These are phyloP conservation scores for Deuterostichococcus epilithicus DNA, from an alignment of 139 green algal genomes.

Conservation along the genomic window DNA sequence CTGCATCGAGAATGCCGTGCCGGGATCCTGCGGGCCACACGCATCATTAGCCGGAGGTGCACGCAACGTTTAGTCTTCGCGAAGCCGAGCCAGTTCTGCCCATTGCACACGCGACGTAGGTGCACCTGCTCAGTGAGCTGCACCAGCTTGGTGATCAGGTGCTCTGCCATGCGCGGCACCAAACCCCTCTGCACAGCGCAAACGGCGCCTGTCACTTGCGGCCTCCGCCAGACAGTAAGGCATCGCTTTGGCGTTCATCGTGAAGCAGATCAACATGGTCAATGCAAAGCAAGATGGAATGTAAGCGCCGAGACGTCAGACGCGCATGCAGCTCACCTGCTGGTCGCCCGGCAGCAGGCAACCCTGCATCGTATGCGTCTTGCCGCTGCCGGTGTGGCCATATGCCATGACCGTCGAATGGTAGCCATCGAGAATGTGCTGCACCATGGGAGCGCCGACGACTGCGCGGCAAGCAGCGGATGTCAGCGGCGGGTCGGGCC, in stretches of 20 bases:
- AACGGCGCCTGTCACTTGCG: no score
- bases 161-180: neutral
- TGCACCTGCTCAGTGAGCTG: neutral
- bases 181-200: neutral
- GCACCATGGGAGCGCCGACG: neutral
- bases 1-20: neutral
- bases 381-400: constrained; percentile 47
- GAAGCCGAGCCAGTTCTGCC: no score
- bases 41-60: neutral
- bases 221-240: no score
- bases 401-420: constrained; percentile 51
- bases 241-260: no score
- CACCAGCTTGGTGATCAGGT: neutral
- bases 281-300: no score
- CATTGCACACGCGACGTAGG: no score
- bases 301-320: no score
- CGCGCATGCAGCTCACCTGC: neutral
- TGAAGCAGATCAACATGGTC: no score
- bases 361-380: constrained; percentile 43
- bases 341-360: constrained; percentile 37
- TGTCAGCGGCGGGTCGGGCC: no score
- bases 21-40: no score
- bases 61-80: no score
- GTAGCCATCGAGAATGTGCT: constrained; percentile 18
- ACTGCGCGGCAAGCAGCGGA: no score